Evolutionary conservation across 1,284 basidiomycete species (phyloP).

Genomic region (Trichosporon sp.): DNA sequence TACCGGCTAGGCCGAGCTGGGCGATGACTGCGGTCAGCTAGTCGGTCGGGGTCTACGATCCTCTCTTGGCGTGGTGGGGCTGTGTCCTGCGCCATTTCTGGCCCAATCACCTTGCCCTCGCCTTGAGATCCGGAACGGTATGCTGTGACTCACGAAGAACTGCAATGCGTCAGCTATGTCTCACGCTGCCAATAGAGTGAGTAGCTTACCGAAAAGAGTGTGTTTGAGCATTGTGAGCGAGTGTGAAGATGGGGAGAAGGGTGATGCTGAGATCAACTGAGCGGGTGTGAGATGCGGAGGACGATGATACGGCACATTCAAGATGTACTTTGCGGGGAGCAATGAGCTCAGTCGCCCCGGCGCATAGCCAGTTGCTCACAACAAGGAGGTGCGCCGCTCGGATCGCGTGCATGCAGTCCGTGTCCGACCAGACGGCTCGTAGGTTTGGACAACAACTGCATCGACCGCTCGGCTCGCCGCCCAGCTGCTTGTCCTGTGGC

Average conservation of each 20-base stretch:
- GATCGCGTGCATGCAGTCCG: not conserved
- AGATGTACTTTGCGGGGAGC: not conserved
- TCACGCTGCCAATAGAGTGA: too few species aligned
- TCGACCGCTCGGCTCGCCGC: not conserved
- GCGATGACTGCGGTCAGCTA: conserved; percentile 3
- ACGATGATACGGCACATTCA: not conserved
- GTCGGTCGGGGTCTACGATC: not conserved
- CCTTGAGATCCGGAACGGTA: too few species aligned
- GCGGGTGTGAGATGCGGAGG: not conserved
- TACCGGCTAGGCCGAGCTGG: conserved; percentile 5
- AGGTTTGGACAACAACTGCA: not conserved
- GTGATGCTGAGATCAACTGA: not conserved
- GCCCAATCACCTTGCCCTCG: not conserved
- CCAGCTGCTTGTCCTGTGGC: not conserved
- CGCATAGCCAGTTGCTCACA: not conserved
- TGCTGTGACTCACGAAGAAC: conserved; percentile 6
- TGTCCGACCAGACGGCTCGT: not conserved
- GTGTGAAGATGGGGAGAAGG: not conserved
- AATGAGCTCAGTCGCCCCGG: not conserved
- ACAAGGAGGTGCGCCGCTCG: not conserved
- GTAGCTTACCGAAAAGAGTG: conserved; percentile 8
- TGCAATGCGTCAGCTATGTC: not conserved
- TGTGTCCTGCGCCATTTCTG: not conserved
- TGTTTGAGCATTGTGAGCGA: not conserved
- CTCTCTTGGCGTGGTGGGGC: not conserved